Conservation (phyloP, 1,284 basidiomycete species). For the Irpex rosettiformis region DNA sequence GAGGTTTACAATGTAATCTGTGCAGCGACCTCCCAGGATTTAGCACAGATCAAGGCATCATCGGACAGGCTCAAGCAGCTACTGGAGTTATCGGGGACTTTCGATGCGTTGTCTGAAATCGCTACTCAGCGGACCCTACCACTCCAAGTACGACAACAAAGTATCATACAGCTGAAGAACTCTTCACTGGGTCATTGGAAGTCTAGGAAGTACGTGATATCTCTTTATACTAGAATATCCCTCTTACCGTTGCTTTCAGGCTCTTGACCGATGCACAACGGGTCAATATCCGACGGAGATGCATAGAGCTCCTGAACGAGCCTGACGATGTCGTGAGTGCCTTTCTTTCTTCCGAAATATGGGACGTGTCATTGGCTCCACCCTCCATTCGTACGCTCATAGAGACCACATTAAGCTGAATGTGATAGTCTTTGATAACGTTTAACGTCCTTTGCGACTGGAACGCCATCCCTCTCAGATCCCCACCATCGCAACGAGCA, state of each 20-base stretch:
- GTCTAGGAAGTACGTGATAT: constrained; percentile 59
- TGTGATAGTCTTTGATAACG: too few species aligned
- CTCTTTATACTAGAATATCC: too few species aligned
- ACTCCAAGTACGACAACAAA: constrained; percentile 64
- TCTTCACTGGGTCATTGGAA: constrained; percentile 63
- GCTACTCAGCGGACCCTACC: constrained; percentile 56
- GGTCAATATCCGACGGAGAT: constrained; percentile 53
- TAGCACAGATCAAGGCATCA: constrained; percentile 52
- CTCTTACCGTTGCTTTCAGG: too few species aligned
- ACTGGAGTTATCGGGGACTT: constrained; percentile 63
- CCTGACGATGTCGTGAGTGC: constrained; percentile 62
- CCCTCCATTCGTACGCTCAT: too few species aligned
- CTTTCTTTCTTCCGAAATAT: too few species aligned
- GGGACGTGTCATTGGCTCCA: too few species aligned
- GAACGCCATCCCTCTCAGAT: neutral
- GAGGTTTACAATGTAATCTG: constrained; percentile 65
- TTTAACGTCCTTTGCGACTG: neutral
- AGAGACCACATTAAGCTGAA: too few species aligned
- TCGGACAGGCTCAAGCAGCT: constrained; percentile 62
- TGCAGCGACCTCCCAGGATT: constrained; percentile 70
- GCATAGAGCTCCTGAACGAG: constrained; percentile 64
- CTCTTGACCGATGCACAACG: constrained; percentile 64
- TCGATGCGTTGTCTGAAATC: constrained; percentile 69
- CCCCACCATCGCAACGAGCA: too few species aligned
- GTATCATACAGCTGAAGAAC: constrained; percentile 84